Evolutionary conservation across 768 basidiomycete species (phyloP).

Genomic region (Brasilioporus rufonigricans): DNA sequence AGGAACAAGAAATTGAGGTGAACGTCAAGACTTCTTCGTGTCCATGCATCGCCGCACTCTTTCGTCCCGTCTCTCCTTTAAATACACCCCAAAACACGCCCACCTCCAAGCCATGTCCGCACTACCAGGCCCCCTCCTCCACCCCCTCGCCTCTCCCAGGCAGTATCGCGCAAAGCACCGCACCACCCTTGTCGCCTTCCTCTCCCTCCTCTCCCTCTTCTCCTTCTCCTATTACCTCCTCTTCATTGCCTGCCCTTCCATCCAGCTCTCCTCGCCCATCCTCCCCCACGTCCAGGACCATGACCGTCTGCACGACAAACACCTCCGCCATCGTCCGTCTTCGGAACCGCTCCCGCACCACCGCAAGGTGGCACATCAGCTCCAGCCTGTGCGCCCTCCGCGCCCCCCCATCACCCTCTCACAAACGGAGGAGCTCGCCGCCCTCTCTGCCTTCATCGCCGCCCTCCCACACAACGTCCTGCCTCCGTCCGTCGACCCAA

Average conservation of each 20-base stretch:
- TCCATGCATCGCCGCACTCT: constrained; percentile 29
- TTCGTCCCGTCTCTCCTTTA: constrained; percentile 22
- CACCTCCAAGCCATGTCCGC: constrained; percentile 15
- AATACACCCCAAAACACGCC: background rate
- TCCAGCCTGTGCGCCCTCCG: constrained; percentile 12
- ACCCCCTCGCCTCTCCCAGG: constrained; percentile 12
- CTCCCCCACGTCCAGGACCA: constrained; percentile 23
- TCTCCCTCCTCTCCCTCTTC: constrained; percentile 53
- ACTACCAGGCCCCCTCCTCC: constrained; percentile 33
- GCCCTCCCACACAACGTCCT: constrained; percentile 75
- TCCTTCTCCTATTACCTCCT: constrained; percentile 55
- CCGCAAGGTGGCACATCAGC: constrained; percentile 8
- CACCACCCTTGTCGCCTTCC: constrained; percentile 49
- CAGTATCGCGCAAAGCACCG: constrained; percentile 47
- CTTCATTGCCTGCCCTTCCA: constrained; percentile 44
- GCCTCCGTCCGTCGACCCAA: constrained; percentile 62
- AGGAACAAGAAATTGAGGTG: background rate
- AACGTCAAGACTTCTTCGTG: background rate
- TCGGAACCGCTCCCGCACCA: constrained; percentile 15
- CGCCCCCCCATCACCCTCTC: constrained; percentile 47
- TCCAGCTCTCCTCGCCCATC: constrained; percentile 36
- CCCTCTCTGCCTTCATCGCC: constrained; percentile 69
- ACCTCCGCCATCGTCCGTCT: constrained; percentile 22
- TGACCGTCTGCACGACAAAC: constrained; percentile 14
- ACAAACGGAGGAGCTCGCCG: constrained; percentile 65